Evolutionary conservation across 2,329 filamentous ascomycete species (phyloP), one percentile per base, ranked within the genome.

Genomic region (Fusarium clavum): DNA sequence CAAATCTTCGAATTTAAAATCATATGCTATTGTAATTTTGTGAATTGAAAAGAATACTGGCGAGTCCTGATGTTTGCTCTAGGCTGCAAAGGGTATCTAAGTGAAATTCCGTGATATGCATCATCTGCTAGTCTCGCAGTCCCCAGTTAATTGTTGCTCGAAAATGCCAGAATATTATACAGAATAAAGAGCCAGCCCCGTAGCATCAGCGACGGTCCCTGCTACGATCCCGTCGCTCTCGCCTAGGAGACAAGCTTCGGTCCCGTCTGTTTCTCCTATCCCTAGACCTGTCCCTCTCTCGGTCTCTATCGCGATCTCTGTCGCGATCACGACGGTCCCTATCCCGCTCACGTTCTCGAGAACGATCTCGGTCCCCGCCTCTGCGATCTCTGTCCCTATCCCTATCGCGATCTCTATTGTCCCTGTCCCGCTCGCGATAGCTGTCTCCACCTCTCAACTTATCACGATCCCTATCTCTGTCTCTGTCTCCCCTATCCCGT

Each of bases 121-220:
- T 47, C 18, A 45, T 45, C 25, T 51, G 38, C 40, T 32, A 47
- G 29, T 32, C 27, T 32, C 27, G 16, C 9, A 30, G 18, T 54
- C 29, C 54, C 48, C 44, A 46, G 44, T 40, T 25, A 27, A 34
- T n/a, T 24, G 38, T 29, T 44, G 14, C 44, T 44, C 22, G 10
- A 61, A 44, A 58, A 22, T 41, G 44, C 16, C n/a, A 32, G n/a
- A 20, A 14, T 53, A 12, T 47, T 47, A 18, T 41, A 47, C 47
- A 53, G 34, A 48, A 38, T 32, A 16, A 13, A 27, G 40, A 45
- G 11, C 79, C 59, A 77, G 75, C 56, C 77, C 48, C 81, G 77
- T 40, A 78, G 75, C 61, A 85, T 81, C 77, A 82, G 75, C 71
- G 80, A 79, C 77, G 82, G 75, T 58, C 80, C 75, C 72, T 77